Evolutionary conservation across 345 rosid species (phyloP).

Genomic region (Linum lewisii): DNA sequence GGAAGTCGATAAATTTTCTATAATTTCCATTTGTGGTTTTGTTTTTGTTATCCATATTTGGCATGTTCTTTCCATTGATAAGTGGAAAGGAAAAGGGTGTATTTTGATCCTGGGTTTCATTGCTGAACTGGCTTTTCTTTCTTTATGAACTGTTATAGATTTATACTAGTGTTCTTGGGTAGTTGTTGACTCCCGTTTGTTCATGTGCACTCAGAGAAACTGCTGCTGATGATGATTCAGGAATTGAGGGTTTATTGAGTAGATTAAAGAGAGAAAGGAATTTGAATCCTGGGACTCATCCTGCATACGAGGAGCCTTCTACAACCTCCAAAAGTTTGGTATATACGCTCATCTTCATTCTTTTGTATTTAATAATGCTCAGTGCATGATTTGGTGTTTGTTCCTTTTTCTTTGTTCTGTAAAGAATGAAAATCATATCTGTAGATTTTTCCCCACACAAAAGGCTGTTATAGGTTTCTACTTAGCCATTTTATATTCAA

Average conservation of each 20-base stretch:
- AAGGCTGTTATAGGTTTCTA: too few species aligned
- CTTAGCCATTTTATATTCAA: too few species aligned
- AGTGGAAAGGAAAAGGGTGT: background rate
- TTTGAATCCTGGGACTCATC: constrained; percentile 36
- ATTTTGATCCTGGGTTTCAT: background rate
- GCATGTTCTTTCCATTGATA: background rate
- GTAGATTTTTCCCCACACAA: too few species aligned
- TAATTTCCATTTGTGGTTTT: background rate
- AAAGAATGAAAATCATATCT: background rate
- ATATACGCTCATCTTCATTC: constrained; percentile 12
- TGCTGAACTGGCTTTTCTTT: constrained; percentile 4
- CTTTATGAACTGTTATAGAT: background rate
- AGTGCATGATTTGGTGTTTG: background rate
- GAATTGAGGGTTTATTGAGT: constrained; percentile 74
- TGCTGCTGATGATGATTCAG: constrained; percentile 34
- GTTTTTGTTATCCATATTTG: background rate
- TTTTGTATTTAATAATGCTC: background rate
- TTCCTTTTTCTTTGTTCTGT: background rate
- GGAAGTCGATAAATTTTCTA: background rate
- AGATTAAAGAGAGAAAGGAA: constrained; percentile 83
- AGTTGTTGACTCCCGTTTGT: background rate
- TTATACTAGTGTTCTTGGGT: constrained; percentile 1
- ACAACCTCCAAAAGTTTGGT: constrained; percentile 38
- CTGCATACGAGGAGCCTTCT: constrained; percentile 26
- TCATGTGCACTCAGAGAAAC: constrained; percentile 42